These are phyloP conservation scores for Pleurotus giganteus DNA, from an alignment of 768 basidiomycete species.

Conservation along the genomic window DNA sequence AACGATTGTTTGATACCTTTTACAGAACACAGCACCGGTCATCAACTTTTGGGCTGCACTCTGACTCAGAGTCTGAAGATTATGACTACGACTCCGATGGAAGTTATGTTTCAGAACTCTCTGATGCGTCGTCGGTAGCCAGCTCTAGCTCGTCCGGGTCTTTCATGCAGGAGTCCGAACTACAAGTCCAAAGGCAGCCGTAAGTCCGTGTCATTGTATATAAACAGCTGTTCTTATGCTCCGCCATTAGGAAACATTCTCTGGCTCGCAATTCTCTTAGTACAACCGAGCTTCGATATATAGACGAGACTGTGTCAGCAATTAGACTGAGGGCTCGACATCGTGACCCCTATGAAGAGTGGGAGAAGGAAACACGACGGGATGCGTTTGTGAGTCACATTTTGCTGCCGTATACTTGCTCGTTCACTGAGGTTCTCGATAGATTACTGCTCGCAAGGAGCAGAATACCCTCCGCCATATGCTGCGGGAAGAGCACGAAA, in stretches of 20 bases:
- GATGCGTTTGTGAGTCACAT: slow-evolving; percentile 46
- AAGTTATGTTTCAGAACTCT: slow-evolving; percentile 24
- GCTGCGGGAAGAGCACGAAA: slow-evolving; percentile 44
- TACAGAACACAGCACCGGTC: slow-evolving; percentile 30
- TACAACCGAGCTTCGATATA: slow-evolving; percentile 36
- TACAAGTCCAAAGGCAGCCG: slow-evolving; percentile 33
- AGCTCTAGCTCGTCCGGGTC: slow-evolving; percentile 34
- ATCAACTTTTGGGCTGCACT: slow-evolving; percentile 51
- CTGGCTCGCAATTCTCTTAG: slow-evolving; percentile 26
- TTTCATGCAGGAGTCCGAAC: slow-evolving; percentile 42
- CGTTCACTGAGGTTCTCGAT: background rate
- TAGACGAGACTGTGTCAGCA: slow-evolving; percentile 50
- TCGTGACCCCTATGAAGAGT: slow-evolving; percentile 57
- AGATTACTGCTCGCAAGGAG: slow-evolving; percentile 47
- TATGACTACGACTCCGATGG: slow-evolving; percentile 29
- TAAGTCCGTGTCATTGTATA: slow-evolving; percentile 23
- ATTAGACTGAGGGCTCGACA: slow-evolving; percentile 50
- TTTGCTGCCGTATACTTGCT: background rate
- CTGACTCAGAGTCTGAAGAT: slow-evolving; percentile 44
- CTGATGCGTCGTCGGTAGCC: slow-evolving; percentile 16
- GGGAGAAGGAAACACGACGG: slow-evolving; percentile 49
- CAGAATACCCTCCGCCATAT: slow-evolving; percentile 29
- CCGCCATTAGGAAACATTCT: slow-evolving; percentile 19
- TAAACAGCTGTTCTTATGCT: background rate
- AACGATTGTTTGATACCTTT: slow-evolving; percentile 9